A percentile compares a stretch with the other conserved stretches of the same genome.
phyloP scores from a whole-genome alignment of 2,329 filamentous ascomycete species.

The Neofusicoccum cordaticola region DNA sequence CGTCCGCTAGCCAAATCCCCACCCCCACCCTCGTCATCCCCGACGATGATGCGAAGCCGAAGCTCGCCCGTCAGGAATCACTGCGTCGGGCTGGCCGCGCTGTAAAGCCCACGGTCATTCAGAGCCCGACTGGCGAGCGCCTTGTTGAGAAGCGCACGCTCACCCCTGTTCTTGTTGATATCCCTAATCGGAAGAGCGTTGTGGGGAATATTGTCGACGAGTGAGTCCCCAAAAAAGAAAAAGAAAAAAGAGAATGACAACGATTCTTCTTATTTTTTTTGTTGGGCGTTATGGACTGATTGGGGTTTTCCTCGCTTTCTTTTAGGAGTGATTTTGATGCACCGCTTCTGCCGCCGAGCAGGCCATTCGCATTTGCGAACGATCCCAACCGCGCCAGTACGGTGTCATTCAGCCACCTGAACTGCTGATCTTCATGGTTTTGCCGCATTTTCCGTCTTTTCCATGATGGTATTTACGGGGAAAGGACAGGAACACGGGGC shows the following conservation, averaged over 20 bases:
- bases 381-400: conserved; percentile 7
- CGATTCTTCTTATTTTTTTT: background rate
- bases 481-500: background rate
- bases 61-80: conserved; percentile 7
- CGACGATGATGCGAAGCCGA: conserved; percentile 4
- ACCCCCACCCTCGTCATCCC: background rate
- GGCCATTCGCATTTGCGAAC: background rate
- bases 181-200: conserved; percentile 10
- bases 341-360: background rate
- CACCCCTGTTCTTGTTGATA: conserved; percentile 8
- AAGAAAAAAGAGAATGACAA: too few relatives aligned
- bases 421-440: background rate
- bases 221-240: background rate
- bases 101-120: background rate
- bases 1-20: background rate
- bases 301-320: background rate
- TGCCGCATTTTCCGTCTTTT: background rate
- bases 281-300: background rate
- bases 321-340: background rate
- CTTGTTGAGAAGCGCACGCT: conserved; percentile 11
- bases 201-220: conserved; percentile 13
- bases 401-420: conserved; percentile 10
- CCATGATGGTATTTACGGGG: background rate
- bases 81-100: background rate
- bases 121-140: conserved; percentile 12